These are phyloP conservation scores for Pinus albicaulis DNA, from an alignment of 75 land plant species.

Conservation along the genomic window DNA sequence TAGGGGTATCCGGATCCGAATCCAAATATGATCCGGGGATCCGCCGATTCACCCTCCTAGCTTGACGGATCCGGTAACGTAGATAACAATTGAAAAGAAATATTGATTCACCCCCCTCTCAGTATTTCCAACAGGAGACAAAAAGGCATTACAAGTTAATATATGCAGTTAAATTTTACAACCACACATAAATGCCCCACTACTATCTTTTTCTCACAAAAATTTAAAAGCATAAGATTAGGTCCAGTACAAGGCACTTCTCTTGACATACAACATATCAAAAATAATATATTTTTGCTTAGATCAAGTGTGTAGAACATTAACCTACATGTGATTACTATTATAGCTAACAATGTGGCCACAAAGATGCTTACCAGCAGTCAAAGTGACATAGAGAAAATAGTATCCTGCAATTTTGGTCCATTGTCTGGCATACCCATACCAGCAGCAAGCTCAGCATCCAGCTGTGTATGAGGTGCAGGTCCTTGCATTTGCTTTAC, in stretches of 20 bases:
- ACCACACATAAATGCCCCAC: too few relatives aligned
- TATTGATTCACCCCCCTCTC: too few relatives aligned
- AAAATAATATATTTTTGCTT: not conserved
- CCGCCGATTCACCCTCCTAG: too few relatives aligned
- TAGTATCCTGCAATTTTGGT: constrained; percentile 47
- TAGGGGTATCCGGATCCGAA: too few relatives aligned
- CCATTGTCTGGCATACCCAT: constrained; percentile 98
- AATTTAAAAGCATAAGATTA: not conserved
- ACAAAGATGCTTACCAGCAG: not conserved
- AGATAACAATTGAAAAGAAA: too few relatives aligned
- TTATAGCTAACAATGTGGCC: not conserved
- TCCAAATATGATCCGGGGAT: too few relatives aligned
- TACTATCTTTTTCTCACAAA: too few relatives aligned
- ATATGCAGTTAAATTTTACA: too few relatives aligned
- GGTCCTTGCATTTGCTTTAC: constrained; percentile 81
- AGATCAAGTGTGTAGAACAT: not conserved
- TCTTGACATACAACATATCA: not conserved
- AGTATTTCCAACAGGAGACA: too few relatives aligned
- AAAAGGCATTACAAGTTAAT: not conserved
- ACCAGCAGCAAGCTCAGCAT: constrained; percentile 95
- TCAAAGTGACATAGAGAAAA: constrained; percentile 7
- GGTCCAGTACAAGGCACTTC: not conserved
- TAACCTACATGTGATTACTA: not conserved
- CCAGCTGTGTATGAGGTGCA: constrained; percentile 91
- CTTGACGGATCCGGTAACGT: too few relatives aligned